Base-by-base conservation (phyloP, 1,284 basidiomycete genomes). In the Ganoderma meredithae region DNA sequence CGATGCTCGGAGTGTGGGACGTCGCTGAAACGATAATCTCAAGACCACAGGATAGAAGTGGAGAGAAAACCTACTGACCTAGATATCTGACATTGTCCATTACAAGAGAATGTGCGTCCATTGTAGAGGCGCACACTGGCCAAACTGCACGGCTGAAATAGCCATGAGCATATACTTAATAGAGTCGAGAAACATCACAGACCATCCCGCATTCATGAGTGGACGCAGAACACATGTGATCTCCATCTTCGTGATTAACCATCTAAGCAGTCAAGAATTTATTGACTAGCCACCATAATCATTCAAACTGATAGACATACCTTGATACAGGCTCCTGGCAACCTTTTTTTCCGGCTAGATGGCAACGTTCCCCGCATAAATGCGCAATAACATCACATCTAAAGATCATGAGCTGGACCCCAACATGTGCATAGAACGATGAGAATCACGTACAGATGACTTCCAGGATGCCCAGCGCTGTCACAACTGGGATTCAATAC, bases 121-220 rank as follows among this genome's bases (percentile, higher is more conserved):
- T 81, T 78, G 0, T 73, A 67, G 2, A 81, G 33, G 40, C 47
- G 74, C 1, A 85, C 63, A n/a, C 79, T 69, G 6, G 73, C 75
- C 5, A 88, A 73, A 65, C 76, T 79, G 60, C 88, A 90, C 0
- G 83, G 80, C 88, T 89, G 36, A 19, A 25, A 27, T 3, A 3
- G 5, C 17, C 63, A 25, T 59, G 33, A 44, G 55, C 12, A 25
- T 53, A 4, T 5, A 31, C 15, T 31, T 31, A 53, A 27, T 5
- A 9, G 6, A 25, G 52, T 53, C 1, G 44, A 33, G 15, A 8
- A 25, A 49, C 10, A 25, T 49, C 2, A 25, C 61, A 62, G 67
- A 86, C 88, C 79, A 84, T 77, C 36, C 86, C 86, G 66, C 89
- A 90, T n/a, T 81, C 82, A 70, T 90, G 89, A 1, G 81, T 73